Evolutionary conservation across 176 grass and related monocot species (phyloP).

Genomic region (Thinopyrum elongatum): DNA sequence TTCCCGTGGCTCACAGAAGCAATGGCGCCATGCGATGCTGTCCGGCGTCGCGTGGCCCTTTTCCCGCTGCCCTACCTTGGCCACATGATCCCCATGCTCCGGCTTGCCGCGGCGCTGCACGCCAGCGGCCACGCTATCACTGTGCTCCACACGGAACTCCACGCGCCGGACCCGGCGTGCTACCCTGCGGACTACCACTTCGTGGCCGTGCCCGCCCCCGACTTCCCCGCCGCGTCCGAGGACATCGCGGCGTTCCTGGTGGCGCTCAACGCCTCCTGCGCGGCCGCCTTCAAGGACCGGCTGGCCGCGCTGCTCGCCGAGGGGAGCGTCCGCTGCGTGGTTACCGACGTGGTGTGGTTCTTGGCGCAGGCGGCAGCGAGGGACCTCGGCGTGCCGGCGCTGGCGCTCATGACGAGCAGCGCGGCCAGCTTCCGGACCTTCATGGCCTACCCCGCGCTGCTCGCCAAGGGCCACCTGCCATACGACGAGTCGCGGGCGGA

Average conservation of each 20-base stretch:
- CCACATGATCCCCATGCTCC: too few species aligned
- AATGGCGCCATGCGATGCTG: too few species aligned
- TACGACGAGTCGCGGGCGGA: background rate
- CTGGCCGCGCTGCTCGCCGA: background rate
- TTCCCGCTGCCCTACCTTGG: too few species aligned
- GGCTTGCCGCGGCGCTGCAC: too few species aligned
- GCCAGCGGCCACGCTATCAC: too few species aligned
- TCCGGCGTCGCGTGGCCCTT: too few species aligned
- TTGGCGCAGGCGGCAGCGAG: background rate
- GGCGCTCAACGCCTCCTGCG: background rate
- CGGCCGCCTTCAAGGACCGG: background rate
- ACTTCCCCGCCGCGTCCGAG: background rate
- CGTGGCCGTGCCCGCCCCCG: background rate
- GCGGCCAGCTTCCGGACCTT: constrained; percentile 6
- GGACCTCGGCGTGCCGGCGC: constrained; percentile 10
- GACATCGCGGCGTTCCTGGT: background rate
- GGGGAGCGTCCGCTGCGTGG: background rate
- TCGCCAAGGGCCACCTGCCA: constrained; percentile 7
- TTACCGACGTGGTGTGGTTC: constrained; percentile 8
- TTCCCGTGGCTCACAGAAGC: too few species aligned
- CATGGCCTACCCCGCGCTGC: background rate
- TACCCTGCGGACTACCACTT: background rate
- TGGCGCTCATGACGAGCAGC: background rate
- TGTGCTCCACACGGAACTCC: too few species aligned
- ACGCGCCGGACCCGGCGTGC: background rate